Base-by-base conservation (phyloP, 1,139 yeast genomes). In the Zygoascus meyerae region DNA sequence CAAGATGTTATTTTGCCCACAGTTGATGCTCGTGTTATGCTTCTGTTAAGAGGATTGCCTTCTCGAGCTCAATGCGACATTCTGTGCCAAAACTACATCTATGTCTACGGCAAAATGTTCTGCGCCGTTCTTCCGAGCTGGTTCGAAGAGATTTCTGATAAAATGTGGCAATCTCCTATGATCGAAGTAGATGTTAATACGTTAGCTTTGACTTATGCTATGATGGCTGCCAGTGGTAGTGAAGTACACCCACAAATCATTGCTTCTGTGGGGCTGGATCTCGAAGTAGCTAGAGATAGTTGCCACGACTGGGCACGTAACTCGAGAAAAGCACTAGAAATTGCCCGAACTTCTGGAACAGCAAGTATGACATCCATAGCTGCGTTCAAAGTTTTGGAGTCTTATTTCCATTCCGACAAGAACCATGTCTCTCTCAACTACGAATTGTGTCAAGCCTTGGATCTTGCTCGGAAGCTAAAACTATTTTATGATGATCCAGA, bases 121-220 rank as follows among this genome's bases (percentile, higher is more conserved):
- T 42, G 45, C 31, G 40, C 40, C n/a, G 30, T 42, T 7, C 40
- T 29, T 31, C 45, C 45, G 5, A 40, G 36, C 17, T 42, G 45
- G 45, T 42, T 42, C 30, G 16, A 31, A 16, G 45, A 32, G 5
- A 30, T 17, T 11, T 42, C 35, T 12, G 18, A 28, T 16, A 30
- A 30, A 18, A 18, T 42, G 40, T 42, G 45, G 45, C 32, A 29
- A 6, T 29, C 35, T 18, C 17, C 40, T 5, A 36, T 42, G 3
- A 35, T 30, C 18, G 41, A 42, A 6, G 35, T 42, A 26, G 29
- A 42, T 14, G 29, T 36, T 12, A 36, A 36, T 18, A 18, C 29
- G n/a, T 11, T 42, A 5, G 33, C 45, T 3, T 30, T 42, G 30
- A 18, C 36, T 1, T 42, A 34, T 12, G 29, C 45, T 11, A 31